Conservation (phyloP, 257 asterid species). For the Ballota nigra region DNA sequence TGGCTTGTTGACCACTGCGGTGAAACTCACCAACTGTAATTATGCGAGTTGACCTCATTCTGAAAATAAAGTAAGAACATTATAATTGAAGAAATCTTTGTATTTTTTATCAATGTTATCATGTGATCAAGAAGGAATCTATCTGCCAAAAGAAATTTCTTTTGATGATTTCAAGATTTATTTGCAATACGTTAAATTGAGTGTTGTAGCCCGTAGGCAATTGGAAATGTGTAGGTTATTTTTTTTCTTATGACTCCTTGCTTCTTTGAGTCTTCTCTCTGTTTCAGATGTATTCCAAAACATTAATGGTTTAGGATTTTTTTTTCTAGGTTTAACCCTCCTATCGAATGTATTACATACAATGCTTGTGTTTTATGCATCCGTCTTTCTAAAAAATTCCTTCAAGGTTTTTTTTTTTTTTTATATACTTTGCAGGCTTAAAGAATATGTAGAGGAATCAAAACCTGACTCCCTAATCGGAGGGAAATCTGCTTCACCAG, state of each 20-base stretch:
- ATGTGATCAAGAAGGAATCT: slow-evolving; percentile 1
- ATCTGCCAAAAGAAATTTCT: neutral
- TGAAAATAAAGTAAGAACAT: neutral
- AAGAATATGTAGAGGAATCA: slow-evolving; percentile 46
- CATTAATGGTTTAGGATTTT: neutral
- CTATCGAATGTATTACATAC: neutral
- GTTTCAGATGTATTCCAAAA: no score
- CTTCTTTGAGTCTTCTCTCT: no score
- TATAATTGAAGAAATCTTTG: neutral
- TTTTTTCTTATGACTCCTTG: no score
- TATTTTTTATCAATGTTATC: neutral
- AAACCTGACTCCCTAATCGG: slow-evolving; percentile 29
- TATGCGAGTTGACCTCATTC: neutral
- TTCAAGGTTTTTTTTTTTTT: slow-evolving; percentile 11
- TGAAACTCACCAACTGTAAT: neutral
- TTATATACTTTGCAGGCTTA: slow-evolving; percentile 51
- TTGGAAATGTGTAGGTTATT: neutral
- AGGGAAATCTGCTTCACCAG: slow-evolving; percentile 48
- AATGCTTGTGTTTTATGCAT: neutral
- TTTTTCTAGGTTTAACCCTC: no score
- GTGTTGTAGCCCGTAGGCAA: neutral
- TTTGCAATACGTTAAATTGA: neutral
- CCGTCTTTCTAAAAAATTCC: neutral
- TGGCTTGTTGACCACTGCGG: no score
- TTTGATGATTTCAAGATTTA: neutral